Evolutionary conservation across 2,329 filamentous ascomycete genomes (phyloP).

Genomic region (Talaromyces sp.): DNA sequence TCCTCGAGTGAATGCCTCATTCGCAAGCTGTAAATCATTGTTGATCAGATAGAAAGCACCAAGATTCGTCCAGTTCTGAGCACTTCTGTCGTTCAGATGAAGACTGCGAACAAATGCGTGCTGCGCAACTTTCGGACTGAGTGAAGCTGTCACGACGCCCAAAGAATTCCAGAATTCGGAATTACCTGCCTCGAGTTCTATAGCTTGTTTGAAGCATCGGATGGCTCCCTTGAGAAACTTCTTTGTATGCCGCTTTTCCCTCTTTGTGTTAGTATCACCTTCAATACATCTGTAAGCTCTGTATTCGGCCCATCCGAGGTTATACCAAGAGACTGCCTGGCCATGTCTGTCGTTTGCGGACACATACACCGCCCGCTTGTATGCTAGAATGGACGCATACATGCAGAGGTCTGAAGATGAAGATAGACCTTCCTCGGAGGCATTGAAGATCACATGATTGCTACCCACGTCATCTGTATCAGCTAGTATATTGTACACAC

Average conservation of each 20-base stretch:
- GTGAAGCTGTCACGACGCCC: constrained; percentile 80
- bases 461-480: constrained; percentile 65
- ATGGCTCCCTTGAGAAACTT: constrained; percentile 76
- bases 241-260: constrained; percentile 55
- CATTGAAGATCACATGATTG: constrained; percentile 34
- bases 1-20: constrained; percentile 81
- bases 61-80: constrained; percentile 85
- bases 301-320: constrained; percentile 91
- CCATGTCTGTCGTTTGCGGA: constrained; percentile 74
- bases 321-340: constrained; percentile 95
- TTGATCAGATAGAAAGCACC: constrained; percentile 82
- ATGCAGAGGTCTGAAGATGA: constrained; percentile 55
- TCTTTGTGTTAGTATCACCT: constrained; percentile 33
- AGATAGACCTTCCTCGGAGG: constrained; percentile 27
- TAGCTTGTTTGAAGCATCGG: constrained; percentile 88
- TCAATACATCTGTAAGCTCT: constrained; percentile 67
- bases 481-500: constrained; percentile 60
- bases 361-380: constrained; percentile 78
- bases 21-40: constrained; percentile 79
- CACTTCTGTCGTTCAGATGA: constrained; percentile 85
- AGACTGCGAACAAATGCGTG: constrained; percentile 89
- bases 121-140: constrained; percentile 85
- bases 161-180: constrained; percentile 96
- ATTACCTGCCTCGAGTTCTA: constrained; percentile 91
- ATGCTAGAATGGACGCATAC: constrained; percentile 72